Evolutionary conservation across 2,329 filamentous ascomycete genomes (phyloP), one percentile per base, ranked within the genome.

Genomic region (Cercospora sp.): DNA sequence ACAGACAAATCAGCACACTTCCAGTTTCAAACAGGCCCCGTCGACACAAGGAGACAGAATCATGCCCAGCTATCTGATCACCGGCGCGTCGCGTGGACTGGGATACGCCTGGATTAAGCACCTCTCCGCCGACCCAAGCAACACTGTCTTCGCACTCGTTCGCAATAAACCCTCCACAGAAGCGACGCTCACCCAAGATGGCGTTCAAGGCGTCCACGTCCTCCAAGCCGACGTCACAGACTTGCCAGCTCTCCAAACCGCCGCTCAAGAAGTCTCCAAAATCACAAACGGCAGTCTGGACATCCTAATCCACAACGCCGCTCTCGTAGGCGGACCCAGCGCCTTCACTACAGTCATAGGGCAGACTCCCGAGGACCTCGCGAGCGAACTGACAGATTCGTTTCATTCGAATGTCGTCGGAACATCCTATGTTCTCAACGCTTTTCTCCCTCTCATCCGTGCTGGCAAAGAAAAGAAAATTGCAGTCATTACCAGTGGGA

Each of bases 151-250:
- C 45, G 79, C 74, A 13, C 69, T 79, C 7, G 79, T 78, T n/a
- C 79, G 79, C 71, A 73, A 76, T 71, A 73, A 71, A 23, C 12
- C 63, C 3, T 68, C 70, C 1, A 73, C 71, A 1, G 60, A 73
- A n/a, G 64, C 65, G 4, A 67, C 68, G 3, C 65, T 77, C 2
- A 51, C 65, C 10, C 71, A 68, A 28, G 74, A 76, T 31, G 60
- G 60, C 58, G 65, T 71, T 51, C 65, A 59, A 45, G 86, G 86
- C 59, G 75, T 87, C 58, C 79, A 82, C 66, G 77, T 86, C 67
- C 26, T 87, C 20, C 69, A 82, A 20, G 84, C 75, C 16, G 83
- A 87, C 65, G 71, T 86, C 40, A 77, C 75, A 9, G 75, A 82
- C 68, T 77, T 79, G 60, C 73, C 76, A 3, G 74, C 78, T 1